A percentile compares a stretch with the other conserved stretches of the same genome.
Conservation (phyloP, 2,329 filamentous ascomycete species). For the Penicillium sp. region DNA sequence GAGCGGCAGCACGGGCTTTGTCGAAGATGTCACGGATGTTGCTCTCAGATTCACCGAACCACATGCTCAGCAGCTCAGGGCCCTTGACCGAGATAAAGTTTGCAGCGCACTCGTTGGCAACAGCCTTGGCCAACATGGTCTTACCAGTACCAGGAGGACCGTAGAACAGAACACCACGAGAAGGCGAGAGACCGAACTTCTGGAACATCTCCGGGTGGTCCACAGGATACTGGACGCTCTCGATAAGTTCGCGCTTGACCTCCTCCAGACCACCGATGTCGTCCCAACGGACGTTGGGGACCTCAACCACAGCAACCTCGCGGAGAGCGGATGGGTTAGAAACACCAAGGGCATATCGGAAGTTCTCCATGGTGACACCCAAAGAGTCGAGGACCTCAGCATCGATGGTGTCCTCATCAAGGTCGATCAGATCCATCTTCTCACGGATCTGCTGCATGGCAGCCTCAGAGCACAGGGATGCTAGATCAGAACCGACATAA, state of each 20-base stretch:
- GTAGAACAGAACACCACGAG: conserved; percentile 97
- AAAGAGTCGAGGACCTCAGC: conserved; percentile 97
- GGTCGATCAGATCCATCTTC: conserved; percentile 99
- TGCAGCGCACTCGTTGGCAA: conserved; percentile 97
- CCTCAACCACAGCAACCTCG: conserved; percentile 97
- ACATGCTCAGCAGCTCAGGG: conserved; percentile 97
- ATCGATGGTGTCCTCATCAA: conserved; percentile 98
- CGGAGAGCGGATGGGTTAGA: conserved; percentile 98
- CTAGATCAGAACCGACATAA: conserved; percentile 97
- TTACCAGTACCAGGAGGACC: conserved; percentile 99
- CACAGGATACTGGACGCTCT: conserved; percentile 97
- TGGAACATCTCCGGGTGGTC: conserved; percentile 99
- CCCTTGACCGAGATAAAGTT: conserved; percentile 99
- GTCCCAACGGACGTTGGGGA: conserved; percentile 99
- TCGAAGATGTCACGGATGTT: conserved; percentile 99
- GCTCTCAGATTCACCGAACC: conserved; percentile 99
- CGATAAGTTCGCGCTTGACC: conserved; percentile 99
- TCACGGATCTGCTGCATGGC: conserved; percentile 99
- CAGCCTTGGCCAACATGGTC: conserved; percentile 97
- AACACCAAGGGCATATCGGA: conserved; percentile 95
- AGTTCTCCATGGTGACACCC: conserved; percentile 99
- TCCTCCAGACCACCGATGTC: conserved; percentile 97
- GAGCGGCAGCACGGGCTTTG: conserved; percentile 96
- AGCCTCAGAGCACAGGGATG: conserved; percentile 96
- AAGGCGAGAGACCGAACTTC: conserved; percentile 98